Conservation (phyloP, 805 yeast species). For the Cyberlindnera maritima region DNA sequence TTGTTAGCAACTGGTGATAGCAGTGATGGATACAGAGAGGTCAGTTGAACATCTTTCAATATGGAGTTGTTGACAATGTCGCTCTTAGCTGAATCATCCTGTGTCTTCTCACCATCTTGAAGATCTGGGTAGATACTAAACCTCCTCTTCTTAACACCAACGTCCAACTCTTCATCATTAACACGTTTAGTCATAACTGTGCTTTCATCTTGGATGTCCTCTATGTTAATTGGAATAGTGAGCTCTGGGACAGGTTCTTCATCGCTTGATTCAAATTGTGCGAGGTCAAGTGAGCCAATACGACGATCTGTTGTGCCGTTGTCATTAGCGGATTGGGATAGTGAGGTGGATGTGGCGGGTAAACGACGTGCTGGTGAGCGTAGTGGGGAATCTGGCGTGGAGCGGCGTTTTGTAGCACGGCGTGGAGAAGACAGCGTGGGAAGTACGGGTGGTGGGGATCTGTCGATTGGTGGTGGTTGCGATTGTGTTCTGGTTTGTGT, state of each 20-base stretch:
- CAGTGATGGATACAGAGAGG: slow-evolving; percentile 2
- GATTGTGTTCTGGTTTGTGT: background rate
- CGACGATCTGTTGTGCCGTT: background rate
- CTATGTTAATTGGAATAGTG: slow-evolving; percentile 16
- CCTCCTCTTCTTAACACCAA: background rate
- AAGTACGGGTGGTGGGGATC: background rate
- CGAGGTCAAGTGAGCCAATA: slow-evolving; percentile 3
- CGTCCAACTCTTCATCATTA: background rate
- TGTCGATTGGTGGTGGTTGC: background rate
- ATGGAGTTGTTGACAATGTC: background rate
- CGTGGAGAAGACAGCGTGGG: background rate
- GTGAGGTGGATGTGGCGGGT: background rate
- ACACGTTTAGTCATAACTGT: slow-evolving; percentile 1
- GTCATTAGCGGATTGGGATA: background rate
- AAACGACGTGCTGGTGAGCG: slow-evolving; percentile 4
- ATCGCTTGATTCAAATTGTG: slow-evolving; percentile 25
- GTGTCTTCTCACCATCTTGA: background rate
- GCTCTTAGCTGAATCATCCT: background rate
- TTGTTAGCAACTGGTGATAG: background rate
- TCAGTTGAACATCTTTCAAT: background rate
- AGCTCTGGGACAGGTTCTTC: slow-evolving; percentile 27
- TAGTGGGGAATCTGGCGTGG: background rate
- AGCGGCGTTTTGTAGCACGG: background rate
- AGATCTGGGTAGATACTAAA: slow-evolving; percentile 9
- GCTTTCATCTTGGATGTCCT: slow-evolving; percentile 3